Evolutionary conservation across 495 filamentous ascomycete genomes (phyloP).

Genomic region (Penicillium goetzii): DNA sequence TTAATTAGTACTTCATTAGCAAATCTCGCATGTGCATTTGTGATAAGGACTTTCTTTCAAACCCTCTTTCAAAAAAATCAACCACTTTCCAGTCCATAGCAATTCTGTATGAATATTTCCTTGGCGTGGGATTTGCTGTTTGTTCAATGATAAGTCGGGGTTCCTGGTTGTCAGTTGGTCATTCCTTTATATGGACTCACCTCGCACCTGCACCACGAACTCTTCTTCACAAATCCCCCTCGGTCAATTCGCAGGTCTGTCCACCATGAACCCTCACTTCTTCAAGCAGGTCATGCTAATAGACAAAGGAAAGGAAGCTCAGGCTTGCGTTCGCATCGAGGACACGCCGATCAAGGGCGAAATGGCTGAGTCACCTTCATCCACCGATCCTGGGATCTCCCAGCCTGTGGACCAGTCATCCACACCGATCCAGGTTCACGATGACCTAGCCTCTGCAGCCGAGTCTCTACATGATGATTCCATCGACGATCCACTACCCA

Average conservation of each 20-base stretch:
- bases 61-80: not conserved
- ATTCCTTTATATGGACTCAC: too few relatives aligned
- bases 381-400: not conserved
- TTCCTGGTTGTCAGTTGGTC: too few relatives aligned
- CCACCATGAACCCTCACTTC: not conserved
- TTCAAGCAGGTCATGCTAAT: not conserved
- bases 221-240: not conserved
- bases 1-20: constrained; percentile 7
- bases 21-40: not conserved
- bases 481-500: not conserved
- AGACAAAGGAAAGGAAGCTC: not conserved
- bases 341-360: not conserved
- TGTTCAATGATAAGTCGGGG: not conserved
- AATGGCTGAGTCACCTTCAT: not conserved
- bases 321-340: not conserved
- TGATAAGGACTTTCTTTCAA: not conserved
- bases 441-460: not conserved
- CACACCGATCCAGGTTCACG: not conserved
- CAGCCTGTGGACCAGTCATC: not conserved
- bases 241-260: not conserved
- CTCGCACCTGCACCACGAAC: not conserved
- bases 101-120: not conserved
- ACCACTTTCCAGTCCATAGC: not conserved
- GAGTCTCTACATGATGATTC: not conserved
- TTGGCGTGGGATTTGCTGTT: not conserved